Evolutionary conservation across 75 land plant genomes (phyloP), one percentile per base, ranked within the genome.

Genomic region (Picea sitchensis): DNA sequence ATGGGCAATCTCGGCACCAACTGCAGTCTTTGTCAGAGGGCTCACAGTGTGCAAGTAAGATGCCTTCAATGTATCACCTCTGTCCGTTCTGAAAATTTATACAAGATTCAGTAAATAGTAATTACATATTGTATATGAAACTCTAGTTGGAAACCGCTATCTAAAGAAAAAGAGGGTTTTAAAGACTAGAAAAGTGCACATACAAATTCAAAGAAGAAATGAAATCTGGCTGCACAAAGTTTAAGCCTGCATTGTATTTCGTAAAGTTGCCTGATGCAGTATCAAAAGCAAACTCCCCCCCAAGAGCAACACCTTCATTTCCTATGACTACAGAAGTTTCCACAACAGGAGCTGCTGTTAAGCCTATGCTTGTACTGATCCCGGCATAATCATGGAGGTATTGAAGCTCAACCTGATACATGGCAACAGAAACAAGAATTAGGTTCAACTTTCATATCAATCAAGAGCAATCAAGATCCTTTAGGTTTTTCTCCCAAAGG

Each of bases 381-480:
- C 93, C 93, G 1, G 86, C 87, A 83, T 86, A 81, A 14, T 91
- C 93, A 84, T 92, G 95, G 72, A 85, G 56, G 65, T 92, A 91
- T 76, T 90, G 91, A 13, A 92, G 83, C 81, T 92, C 93, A 36
- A 81, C 75, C 96, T 94, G 84, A 26, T n/a, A 58, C 11, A 51
- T 47, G 8, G 56, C 56, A 51, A 51, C 56, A 51, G 12, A 51
- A 51, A 51, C 56, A 51, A 47, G 54, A 51, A 51, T 51, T 2
- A 9, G 11, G 12, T 1, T 51, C 56, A 51, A 51, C 56, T 51
- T 51, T 51, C 12, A 9, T 51, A 51, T 9, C 12, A 51, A 51
- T 51, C 56, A 9, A 12, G 56, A 9, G 56, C 56, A 51, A 47
- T 7, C 54, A 47, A 51, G 11, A 9, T 9, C 56, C 56, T 11